Evolutionary conservation across 805 yeast species (phyloP).

Genomic region (Komagataella kurtzmanii): DNA sequence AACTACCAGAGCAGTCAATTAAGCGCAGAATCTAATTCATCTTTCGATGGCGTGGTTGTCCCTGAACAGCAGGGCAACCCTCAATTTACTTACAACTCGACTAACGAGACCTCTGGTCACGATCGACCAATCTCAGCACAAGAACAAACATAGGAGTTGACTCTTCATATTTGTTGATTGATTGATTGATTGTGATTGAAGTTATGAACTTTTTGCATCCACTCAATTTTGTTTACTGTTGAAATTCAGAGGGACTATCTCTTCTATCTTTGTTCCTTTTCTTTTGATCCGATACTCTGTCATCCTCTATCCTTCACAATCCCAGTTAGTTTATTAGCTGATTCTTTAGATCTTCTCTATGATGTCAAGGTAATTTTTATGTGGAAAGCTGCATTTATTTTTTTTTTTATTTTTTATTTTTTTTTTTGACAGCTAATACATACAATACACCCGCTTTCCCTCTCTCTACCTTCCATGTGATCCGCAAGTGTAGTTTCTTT

Average conservation of each 20-base stretch:
- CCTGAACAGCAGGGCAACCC: not conserved
- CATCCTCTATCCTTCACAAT: conserved; percentile 1
- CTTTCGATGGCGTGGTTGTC: not conserved
- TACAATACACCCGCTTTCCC: not conserved
- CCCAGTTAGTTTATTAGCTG: conserved; percentile 4
- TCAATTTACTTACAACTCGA: not conserved
- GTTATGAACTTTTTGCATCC: not conserved
- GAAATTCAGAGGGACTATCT: conserved; percentile 4
- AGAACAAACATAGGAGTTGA: conserved; percentile 4
- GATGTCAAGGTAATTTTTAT: conserved; percentile 5
- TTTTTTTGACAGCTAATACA: conserved; percentile 4
- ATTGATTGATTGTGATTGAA: conserved; percentile 1
- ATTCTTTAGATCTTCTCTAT: conserved; percentile 3
- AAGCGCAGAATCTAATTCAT: not conserved
- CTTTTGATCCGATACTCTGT: conserved; percentile 2
- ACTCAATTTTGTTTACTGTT: not conserved
- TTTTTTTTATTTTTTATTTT: conserved; percentile 7
- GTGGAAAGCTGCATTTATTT: conserved; percentile 7
- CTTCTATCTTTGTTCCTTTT: conserved; percentile 5
- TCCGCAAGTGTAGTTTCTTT: too few species aligned
- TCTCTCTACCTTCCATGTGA: not conserved
- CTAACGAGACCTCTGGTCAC: conserved; percentile 4
- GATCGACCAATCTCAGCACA: conserved; percentile 8
- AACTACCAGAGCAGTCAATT: not conserved
- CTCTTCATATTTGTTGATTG: conserved; percentile 5